Evolutionary conservation across 768 basidiomycete species (phyloP).

Genomic region (Tylopilus rubrobrunneus): DNA sequence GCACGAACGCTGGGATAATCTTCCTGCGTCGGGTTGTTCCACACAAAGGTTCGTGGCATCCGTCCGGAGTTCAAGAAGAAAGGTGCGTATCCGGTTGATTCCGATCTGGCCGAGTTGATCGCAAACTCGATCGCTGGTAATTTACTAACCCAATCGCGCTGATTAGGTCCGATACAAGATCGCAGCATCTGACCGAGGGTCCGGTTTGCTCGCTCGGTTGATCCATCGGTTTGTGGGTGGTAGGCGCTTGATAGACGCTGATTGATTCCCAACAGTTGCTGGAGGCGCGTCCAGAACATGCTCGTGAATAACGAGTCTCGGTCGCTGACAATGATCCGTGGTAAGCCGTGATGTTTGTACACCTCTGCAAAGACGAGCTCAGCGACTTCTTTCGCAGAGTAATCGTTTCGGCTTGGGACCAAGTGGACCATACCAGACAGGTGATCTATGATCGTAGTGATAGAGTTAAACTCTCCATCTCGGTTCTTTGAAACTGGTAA

Average conservation of each 20-base stretch:
- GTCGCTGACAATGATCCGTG: constrained; percentile 18
- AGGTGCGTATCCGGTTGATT: constrained; percentile 16
- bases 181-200: not conserved
- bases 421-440: constrained; percentile 25
- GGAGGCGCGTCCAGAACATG: not conserved
- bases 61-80: constrained; percentile 16
- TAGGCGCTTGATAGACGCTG: not conserved
- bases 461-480: constrained; percentile 20
- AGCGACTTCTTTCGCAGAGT: too few relatives aligned
- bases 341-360: constrained; percentile 11
- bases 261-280: not conserved
- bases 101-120: constrained; percentile 12
- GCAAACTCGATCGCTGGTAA: constrained; percentile 18
- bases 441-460: constrained; percentile 22
- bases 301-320: constrained; percentile 20
- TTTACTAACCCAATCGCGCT: constrained; percentile 14
- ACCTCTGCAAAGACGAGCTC: too few relatives aligned
- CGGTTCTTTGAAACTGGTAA: constrained; percentile 23
- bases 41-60: constrained; percentile 14
- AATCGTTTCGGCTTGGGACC: not conserved
- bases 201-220: not conserved
- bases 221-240: not conserved
- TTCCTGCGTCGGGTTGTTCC: constrained; percentile 5
- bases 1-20: constrained; percentile 27
- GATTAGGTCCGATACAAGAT: not conserved